Conservation (phyloP, 2,329 filamentous ascomycete species). For the Coniella lustricola region DNA sequence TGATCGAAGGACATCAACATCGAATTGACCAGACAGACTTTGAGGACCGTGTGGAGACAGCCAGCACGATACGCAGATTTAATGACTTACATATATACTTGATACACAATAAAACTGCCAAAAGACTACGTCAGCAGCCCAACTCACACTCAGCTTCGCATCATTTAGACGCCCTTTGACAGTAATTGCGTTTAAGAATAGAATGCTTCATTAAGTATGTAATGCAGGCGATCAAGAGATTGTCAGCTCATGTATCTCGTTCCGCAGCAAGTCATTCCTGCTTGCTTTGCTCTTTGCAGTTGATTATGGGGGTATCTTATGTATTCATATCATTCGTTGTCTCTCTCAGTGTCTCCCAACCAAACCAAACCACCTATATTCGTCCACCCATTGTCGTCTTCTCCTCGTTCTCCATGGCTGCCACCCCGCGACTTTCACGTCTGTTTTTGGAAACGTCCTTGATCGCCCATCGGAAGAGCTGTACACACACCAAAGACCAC, state of each 20-base stretch:
- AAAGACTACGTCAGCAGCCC: too few species aligned
- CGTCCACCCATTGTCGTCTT: neutral
- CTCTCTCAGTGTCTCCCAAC: neutral
- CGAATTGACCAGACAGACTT: too few species aligned
- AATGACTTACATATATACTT: too few species aligned
- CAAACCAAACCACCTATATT: neutral
- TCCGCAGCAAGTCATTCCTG: neutral
- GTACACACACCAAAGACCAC: neutral
- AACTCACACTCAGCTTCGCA: too few species aligned
- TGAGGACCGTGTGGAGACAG: too few species aligned
- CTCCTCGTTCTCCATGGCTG: neutral
- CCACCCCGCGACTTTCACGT: neutral
- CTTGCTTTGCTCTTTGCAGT: neutral
- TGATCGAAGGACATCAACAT: too few species aligned
- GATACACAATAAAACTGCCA: too few species aligned
- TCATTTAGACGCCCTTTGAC: too few species aligned
- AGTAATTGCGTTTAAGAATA: too few species aligned
- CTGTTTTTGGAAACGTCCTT: neutral
- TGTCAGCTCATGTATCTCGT: neutral
- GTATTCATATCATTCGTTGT: neutral
- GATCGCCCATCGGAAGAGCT: constrained; percentile 4
- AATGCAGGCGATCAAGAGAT: neutral
- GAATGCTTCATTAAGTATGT: constrained; percentile 2
- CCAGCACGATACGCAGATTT: too few species aligned
- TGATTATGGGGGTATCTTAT: neutral